Evolutionary conservation across 1,284 basidiomycete genomes (phyloP).

Genomic region (Trametes versicolor): DNA sequence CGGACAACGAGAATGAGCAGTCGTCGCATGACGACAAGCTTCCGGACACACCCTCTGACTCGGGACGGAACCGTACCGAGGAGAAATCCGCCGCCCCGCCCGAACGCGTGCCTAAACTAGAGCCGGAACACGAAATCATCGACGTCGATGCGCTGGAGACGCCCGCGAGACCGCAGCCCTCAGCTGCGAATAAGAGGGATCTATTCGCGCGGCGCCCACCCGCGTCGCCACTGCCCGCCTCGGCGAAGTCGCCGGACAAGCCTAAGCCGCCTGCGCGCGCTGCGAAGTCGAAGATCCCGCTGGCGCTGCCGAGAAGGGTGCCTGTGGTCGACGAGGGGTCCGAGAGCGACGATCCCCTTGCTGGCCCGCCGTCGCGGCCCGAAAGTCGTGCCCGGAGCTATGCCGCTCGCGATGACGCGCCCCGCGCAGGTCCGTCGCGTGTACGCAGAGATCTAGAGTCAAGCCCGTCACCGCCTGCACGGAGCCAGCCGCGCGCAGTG

Average conservation of each 20-base stretch:
- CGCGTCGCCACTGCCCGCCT: conserved; percentile 64
- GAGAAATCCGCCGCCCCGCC: conserved; percentile 10
- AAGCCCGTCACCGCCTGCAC: conserved; percentile 18
- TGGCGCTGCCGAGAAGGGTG: conserved; percentile 26
- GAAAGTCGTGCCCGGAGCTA: not conserved
- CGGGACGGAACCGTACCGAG: conserved; percentile 15
- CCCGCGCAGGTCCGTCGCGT: conserved; percentile 10
- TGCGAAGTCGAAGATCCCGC: conserved; percentile 18
- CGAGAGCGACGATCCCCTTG: conserved; percentile 39
- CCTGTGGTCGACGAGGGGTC: conserved; percentile 19
- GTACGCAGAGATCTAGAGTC: conserved; percentile 13
- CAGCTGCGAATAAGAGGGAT: conserved; percentile 38
- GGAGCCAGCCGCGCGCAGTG: conserved; percentile 11
- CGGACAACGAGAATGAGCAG: conserved; percentile 60
- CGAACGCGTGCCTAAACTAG: conserved; percentile 13
- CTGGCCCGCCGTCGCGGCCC: not conserved
- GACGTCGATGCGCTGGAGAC: conserved; percentile 37
- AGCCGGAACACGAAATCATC: conserved; percentile 33
- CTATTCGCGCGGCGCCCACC: conserved; percentile 67
- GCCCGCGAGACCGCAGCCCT: conserved; percentile 17
- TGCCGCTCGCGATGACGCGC: not conserved
- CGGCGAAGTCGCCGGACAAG: conserved; percentile 58
- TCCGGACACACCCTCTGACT: conserved; percentile 31
- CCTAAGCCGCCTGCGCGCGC: conserved; percentile 61
- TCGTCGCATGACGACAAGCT: conserved; percentile 51